Evolutionary conservation across 345 rosid genomes (phyloP), one percentile per base, ranked within the genome.

Genomic region (Hibiscus trionum): DNA sequence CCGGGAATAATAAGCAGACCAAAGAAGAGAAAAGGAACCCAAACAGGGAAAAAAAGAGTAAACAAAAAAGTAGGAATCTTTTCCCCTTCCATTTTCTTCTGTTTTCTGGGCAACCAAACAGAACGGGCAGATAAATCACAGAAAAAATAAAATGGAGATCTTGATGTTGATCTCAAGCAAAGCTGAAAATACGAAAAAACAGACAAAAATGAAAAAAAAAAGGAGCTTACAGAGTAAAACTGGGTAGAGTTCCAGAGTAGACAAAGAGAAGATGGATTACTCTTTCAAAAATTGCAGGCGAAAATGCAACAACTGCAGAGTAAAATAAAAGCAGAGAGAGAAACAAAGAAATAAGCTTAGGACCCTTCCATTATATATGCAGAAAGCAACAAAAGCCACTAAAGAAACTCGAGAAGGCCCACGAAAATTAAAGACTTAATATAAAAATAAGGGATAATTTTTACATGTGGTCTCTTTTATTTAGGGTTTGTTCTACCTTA

Each of bases 331-430:
- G 42, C 42, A 37, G 42, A 4, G 42, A 37, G 42, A 37, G 42
- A 37, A 37, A 37, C 42, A 1, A 2, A 19, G 8, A 44, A 21
- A 46, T 24, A 24, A 24, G 55, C 31, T 81, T 75, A 88, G 77
- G 90, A 84, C 33, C 84, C 89, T 76, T 37, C 93, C 90, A 88
- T 84, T 21, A 21, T 79, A 15, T 49, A 81, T 83, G 72, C 86
- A 77, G 82, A 80, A 85, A 83, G 81, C 93, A 85, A 83, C 85
- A 71, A 84, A 82, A 77, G 80, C 84, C 78, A 21, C 64, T 76
- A 82, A 71, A 73, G 80, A 61, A 73, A 70, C 71, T 68, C 65
- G 75, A 68, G 73, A 64, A 76, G 72, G 42, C 3, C 42, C 42
- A 37, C 42, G 8, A 37, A 55, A 24, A 17, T 9, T 59, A 39